phyloP scores from a whole-genome alignment of 805 yeast genomes.

The Maudiozyma turicensis region DNA sequence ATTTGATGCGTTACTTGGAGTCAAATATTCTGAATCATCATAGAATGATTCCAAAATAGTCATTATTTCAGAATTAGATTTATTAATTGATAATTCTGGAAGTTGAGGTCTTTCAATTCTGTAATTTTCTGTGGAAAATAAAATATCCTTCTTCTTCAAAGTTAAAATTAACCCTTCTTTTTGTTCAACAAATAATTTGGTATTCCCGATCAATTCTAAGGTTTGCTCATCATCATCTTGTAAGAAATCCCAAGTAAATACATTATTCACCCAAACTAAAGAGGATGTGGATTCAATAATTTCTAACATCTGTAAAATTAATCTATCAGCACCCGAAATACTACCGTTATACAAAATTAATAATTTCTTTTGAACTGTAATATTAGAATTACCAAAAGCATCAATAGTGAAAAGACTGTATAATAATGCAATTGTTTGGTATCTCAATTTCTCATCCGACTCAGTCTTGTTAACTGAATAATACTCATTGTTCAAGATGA shows the following conservation, averaged over 20 bases:
- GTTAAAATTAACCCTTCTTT: slow-evolving; percentile 41
- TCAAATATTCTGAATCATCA: slow-evolving; percentile 8
- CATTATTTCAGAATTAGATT: slow-evolving; percentile 18
- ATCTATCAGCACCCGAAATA: slow-evolving; percentile 45
- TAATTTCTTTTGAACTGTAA: slow-evolving; percentile 39
- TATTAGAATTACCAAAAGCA: slow-evolving; percentile 36
- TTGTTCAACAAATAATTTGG: slow-evolving; percentile 38
- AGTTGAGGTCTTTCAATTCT: slow-evolving; percentile 20
- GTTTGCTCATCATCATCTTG: slow-evolving; percentile 31
- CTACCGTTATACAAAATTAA: slow-evolving; percentile 57
- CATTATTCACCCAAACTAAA: slow-evolving; percentile 55
- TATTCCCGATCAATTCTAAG: slow-evolving; percentile 38
- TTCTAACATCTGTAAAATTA: slow-evolving; percentile 48
- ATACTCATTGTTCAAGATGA: slow-evolving; percentile 45
- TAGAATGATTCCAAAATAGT: slow-evolving; percentile 25
- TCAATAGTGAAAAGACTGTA: slow-evolving; percentile 42
- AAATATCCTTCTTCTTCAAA: slow-evolving; percentile 40
- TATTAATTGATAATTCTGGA: slow-evolving; percentile 11
- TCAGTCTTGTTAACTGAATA: slow-evolving; percentile 30
- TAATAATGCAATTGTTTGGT: slow-evolving; percentile 38
- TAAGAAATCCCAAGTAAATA: slow-evolving; percentile 57
- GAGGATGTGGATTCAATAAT: slow-evolving; percentile 45
- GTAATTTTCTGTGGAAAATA: slow-evolving; percentile 37
- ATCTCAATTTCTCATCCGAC: slow-evolving; percentile 22
- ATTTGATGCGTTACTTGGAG: slow-evolving; percentile 4